Conservation (phyloP, 495 filamentous ascomycete species). For the Xylaria telfairii region DNA sequence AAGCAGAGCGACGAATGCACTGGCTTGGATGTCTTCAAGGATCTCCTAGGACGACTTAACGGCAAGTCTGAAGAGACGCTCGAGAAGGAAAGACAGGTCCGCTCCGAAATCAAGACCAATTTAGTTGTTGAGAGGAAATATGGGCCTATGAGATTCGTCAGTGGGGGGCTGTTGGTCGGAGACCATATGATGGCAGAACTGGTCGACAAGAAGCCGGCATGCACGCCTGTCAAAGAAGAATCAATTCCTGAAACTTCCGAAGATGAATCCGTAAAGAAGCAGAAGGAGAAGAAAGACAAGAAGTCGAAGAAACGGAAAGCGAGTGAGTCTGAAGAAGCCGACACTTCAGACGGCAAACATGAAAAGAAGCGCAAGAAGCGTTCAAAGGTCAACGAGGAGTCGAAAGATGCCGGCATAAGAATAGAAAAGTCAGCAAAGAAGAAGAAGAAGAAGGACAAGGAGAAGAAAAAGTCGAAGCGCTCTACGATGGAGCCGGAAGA, state of each 20-base stretch:
- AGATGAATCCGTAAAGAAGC: neutral
- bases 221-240: constrained; percentile 24
- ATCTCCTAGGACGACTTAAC: constrained; percentile 85
- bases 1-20: constrained; percentile 74
- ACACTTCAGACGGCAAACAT: constrained; percentile 29
- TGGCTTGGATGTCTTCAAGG: constrained; percentile 83
- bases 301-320: constrained; percentile 53
- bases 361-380: constrained; percentile 50
- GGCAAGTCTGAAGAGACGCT: constrained; percentile 76
- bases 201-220: constrained; percentile 19
- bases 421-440: constrained; percentile 39
- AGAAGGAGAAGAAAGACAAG: constrained; percentile 38
- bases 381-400: constrained; percentile 36
- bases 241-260: constrained; percentile 14
- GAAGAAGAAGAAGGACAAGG: constrained; percentile 42
- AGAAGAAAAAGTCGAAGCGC: constrained; percentile 34
- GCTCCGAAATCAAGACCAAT: constrained; percentile 68
- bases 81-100: constrained; percentile 65
- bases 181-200: constrained; percentile 54
- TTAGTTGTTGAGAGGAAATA: constrained; percentile 72
- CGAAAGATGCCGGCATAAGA: constrained; percentile 31
- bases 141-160: constrained; percentile 79
- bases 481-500: constrained; percentile 35
- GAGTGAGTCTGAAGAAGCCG: constrained; percentile 38
- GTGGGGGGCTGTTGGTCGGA: constrained; percentile 77